Base-by-base conservation (phyloP, 805 yeast species). In the Candida ovalis region DNA sequence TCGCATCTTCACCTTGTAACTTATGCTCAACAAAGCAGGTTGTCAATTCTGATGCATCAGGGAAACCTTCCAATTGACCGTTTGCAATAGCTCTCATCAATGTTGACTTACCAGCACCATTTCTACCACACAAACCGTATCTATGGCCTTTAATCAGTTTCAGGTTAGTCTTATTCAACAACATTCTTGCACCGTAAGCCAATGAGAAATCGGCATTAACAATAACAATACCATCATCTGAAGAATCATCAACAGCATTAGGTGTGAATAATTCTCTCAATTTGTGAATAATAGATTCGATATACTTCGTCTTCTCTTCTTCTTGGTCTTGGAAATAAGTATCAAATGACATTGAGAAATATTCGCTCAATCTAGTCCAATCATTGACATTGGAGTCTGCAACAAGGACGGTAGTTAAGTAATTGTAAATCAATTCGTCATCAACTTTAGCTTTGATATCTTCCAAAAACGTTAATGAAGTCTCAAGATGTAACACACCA, bases 81-180 rank as follows among this genome's bases (percentile, higher is more conserved):
- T 89, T 88, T 47, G 96, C 89, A 61, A 92, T 94, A 27, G 98
- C 85, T 69, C 98, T 82, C 98, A 92, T 90, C 61, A 92, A 76
- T 15, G 99, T 92, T 13, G 97, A 90, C 71, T 92, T 92, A 75
- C 99, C 99, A 51, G 97, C 97, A 78, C 99, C 99, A 67, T 92
- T 92, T 72, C 97, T 79, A 66, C 99, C 99, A 77, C 97, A 89
- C 52, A 92, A 78, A 75, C 99, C 99, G 64, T 92, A 92, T 71
- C 99, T 81, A 72, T 88, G 97, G 61, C 98, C 98, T 73, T 91
- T 89, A 59, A 88, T 74, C 53, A 92, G 77, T 64, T 96, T 81
- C 66, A 92, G 74, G 52, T 78, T 87, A 42, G 99, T 90, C 73
- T 94, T 94, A 77, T 91, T 92, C 59, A 92, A 75, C 59, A 94